Conservation (phyloP, 2,329 filamentous ascomycete genomes). For the Penicillium vulpinum region DNA sequence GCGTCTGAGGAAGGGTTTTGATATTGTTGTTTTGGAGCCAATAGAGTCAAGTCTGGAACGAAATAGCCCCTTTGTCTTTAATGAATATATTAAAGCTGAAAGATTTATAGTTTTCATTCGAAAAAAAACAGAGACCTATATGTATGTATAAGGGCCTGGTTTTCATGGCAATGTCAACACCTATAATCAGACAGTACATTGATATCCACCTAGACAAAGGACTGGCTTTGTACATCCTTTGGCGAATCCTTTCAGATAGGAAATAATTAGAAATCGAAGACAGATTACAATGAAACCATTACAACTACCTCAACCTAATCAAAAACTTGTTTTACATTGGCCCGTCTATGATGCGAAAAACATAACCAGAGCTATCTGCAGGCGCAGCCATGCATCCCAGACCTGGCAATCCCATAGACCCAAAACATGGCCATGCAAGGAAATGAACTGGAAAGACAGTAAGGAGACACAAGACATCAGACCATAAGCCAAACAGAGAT, state of each 20-base stretch:
- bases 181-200: too few species aligned
- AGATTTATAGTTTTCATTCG: neutral
- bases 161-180: neutral
- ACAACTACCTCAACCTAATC: neutral
- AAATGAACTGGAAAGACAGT: conserved; percentile 23
- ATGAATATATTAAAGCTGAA: neutral
- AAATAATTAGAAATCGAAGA: neutral
- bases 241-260: neutral
- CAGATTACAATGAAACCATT: neutral
- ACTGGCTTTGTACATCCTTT: neutral
- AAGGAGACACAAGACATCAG: conserved; percentile 19
- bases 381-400: conserved; percentile 30
- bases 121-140: neutral
- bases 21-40: neutral
- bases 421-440: conserved; percentile 27
- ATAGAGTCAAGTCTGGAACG: neutral
- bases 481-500: conserved; percentile 20
- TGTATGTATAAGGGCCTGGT: neutral
- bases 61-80: neutral
- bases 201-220: neutral
- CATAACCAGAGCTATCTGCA: conserved; percentile 31
- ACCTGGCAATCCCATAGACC: conserved; percentile 22
- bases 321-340: conserved; percentile 41
- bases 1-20: neutral
- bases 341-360: conserved; percentile 42